These are phyloP conservation scores for Aquilaria malaccensis DNA, from an alignment of 345 rosid genomes.

Conservation along the genomic window DNA sequence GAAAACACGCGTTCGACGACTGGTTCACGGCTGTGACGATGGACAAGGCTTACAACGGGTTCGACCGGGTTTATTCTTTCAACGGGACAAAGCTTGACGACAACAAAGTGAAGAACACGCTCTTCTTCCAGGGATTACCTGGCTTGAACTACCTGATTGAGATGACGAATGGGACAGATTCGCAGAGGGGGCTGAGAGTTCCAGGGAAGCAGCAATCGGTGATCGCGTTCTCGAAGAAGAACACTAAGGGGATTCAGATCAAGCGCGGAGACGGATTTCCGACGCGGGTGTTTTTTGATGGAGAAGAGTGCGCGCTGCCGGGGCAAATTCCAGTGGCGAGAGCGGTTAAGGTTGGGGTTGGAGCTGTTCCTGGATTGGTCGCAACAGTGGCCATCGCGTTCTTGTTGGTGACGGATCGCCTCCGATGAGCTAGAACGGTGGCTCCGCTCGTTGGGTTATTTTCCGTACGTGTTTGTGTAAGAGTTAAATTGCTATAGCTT, in stretches of 20 bases:
- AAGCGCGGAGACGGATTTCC: constrained; percentile 73
- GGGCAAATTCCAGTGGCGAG: constrained; percentile 39
- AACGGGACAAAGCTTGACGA: constrained; percentile 53
- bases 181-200: constrained; percentile 37
- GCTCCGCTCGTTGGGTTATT: too few relatives aligned
- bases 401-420: constrained; percentile 29
- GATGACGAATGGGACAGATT: constrained; percentile 45
- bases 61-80: constrained; percentile 70
- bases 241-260: constrained; percentile 37
- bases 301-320: constrained; percentile 94
- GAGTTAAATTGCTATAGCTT: not conserved
- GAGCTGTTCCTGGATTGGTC: constrained; percentile 20
- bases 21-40: constrained; percentile 69
- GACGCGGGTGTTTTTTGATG: constrained; percentile 60
- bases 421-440: constrained; percentile 1
- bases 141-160: constrained; percentile 68
- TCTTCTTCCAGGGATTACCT: constrained; percentile 60
- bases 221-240: constrained; percentile 62
- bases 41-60: constrained; percentile 55
- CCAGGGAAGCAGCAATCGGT: constrained; percentile 96
- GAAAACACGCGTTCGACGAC: constrained; percentile 38
- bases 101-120: constrained; percentile 29
- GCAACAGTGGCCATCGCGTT: constrained; percentile 25
- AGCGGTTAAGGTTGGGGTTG: constrained; percentile 18
- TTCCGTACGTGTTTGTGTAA: not conserved